Base-by-base conservation (phyloP, 805 yeast species). In the Lachancea mirantina region DNA sequence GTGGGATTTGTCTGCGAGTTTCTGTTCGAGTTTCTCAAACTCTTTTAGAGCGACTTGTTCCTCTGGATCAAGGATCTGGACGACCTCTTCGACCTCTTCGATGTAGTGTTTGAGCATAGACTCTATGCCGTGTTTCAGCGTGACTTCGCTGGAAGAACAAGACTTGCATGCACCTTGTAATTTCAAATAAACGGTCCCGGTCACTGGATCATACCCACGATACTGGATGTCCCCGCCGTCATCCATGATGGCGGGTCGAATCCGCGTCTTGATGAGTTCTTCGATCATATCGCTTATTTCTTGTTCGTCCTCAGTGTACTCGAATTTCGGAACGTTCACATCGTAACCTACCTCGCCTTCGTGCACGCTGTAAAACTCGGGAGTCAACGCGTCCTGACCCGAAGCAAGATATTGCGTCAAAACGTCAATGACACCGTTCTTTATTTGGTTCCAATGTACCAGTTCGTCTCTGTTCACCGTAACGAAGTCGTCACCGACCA, bases 181-280 rank as follows among this genome's bases (percentile, higher is more conserved):
- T 55, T 83, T 85, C 47, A 92, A 72, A 55, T 75, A 83, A 5
- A 94, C 97, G 9, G 81, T 76, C 2, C 98, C 98, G 1, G 81
- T 70, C 38, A 79, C 84, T 42, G 81, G 85, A 36, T 84, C 84
- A 53, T 84, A 88, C 5, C 84, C 92, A 38, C 83, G 72, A 56
- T 77, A 94, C 47, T 84, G 88, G 41, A 92, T 78, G 52, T 92
- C 97, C 20, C 99, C 99, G 41, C 99, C 99, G 51, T 92, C 99
- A 50, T 92, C 99, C 62, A 87, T 95, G 37, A 92, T 87, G 1
- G 97, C 96, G 1, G 99, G 99, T 52, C 96, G 78, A 32, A 92
- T 88, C 54, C 96, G 76, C 2, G 98, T 92, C 40, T 83, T 94
- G 36, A 94, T 79, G 36, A 92, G 68, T 53, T 92, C 97, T 47